Conservation (phyloP, 1,139 yeast genomes). For the Yamadazyma atlantica region DNA sequence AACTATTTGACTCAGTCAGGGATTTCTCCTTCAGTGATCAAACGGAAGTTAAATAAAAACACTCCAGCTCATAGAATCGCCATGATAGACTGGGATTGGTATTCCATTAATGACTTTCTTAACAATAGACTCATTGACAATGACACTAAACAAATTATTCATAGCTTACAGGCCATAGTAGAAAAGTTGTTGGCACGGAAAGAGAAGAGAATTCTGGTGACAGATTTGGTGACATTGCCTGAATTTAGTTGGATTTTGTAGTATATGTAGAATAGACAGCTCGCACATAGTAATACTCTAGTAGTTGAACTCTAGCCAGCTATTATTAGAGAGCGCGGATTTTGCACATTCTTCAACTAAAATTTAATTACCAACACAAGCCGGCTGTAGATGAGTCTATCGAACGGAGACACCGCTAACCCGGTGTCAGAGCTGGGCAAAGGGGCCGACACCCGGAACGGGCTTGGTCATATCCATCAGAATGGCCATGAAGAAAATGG, state of each 20-base stretch:
- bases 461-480: background rate
- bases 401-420: slow-evolving; percentile 1
- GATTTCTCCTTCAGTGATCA: slow-evolving; percentile 46
- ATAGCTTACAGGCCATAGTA: slow-evolving; percentile 28
- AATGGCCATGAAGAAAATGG: background rate
- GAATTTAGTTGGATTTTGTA: slow-evolving; percentile 19
- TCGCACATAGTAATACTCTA: no score
- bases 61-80: slow-evolving; percentile 88
- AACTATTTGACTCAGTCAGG: slow-evolving; percentile 32
- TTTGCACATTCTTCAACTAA: no score
- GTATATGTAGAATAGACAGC: slow-evolving; percentile 14
- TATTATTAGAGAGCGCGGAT: no score
- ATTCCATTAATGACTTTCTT: slow-evolving; percentile 22
- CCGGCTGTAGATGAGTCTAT: background rate
- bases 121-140: slow-evolving; percentile 14
- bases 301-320: no score
- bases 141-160: slow-evolving; percentile 24
- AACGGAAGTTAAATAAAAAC: slow-evolving; percentile 52
- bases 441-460: background rate
- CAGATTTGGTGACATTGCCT: slow-evolving; percentile 5
- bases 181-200: slow-evolving; percentile 40
- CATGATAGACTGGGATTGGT: slow-evolving; percentile 91
- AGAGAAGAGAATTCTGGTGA: slow-evolving; percentile 27
- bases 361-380: no score
- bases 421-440: background rate